Evolutionary conservation across 139 green algal genomes (phyloP), one percentile per base, ranked within the genome.

Genomic region (Chlorella vulgaris): DNA sequence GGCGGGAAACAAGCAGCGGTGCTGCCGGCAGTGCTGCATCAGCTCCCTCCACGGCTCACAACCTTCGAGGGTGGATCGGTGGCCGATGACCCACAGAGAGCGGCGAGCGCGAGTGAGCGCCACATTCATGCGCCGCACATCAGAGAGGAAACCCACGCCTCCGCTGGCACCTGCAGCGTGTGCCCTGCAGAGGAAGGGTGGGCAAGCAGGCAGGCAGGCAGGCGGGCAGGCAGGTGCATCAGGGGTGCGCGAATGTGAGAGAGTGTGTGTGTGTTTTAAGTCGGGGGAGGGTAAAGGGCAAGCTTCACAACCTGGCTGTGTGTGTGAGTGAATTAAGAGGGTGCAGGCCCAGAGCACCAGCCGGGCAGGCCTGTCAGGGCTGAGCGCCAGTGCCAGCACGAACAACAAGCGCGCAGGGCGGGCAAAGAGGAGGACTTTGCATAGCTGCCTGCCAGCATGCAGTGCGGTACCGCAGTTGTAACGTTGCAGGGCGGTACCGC

Each of bases 91-190:
- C 36, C 95, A 84, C 66, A 98, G 82, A 1, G 82, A 90, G 65
- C 93, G 88, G 33, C 88, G 86, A 15, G 94, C 91, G 8, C 95
- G 85, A 2, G 96, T 98, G 74, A 98, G 83, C 28, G 95, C 94
- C 67, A 98, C 96, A 65, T 98, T 98, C 47, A 98, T 86, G 50
- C 96, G 90, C 28, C 95, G 87, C 2, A 83, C 42, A 76, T 99
- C 96, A 0, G 84, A 74, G 2, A 99, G 82, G 83, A 99, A 99
- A 21, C 96, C 96, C 0, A 99, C 74, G 1, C 40, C 50, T 1
- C 38, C 39, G 26, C 53, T 55, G 36, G 63, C 38, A 22, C 69
- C 82, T 15, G 89, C 83, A 22, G 33, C 53, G n/a, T 71, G 74
- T n/a, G 74, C 60, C 28, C 58, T 69, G 74, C 38, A 1, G 50